Evolutionary conservation across 2,329 filamentous ascomycete genomes (phyloP).

Genomic region (Cladosporium cucumerinum): DNA sequence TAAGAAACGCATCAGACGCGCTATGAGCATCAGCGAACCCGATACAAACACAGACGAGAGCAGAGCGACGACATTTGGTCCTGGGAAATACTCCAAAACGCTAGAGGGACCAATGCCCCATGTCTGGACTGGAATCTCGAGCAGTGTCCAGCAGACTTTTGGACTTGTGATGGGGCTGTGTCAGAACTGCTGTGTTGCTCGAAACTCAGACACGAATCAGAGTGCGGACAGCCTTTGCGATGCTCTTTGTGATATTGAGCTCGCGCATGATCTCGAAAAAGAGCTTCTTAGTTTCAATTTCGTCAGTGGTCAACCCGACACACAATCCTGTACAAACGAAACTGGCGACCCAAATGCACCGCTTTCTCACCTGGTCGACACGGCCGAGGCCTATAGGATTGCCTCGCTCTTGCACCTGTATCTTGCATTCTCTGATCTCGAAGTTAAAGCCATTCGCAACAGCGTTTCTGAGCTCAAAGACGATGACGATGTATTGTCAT

Average conservation of each 20-base stretch:
- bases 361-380: conserved; percentile 17
- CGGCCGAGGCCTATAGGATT: conserved; percentile 18
- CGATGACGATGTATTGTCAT: not conserved
- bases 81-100: not conserved
- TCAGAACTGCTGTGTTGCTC: conserved; percentile 13
- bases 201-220: not conserved
- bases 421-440: conserved; percentile 17
- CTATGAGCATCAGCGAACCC: conserved; percentile 8
- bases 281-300: conserved; percentile 16
- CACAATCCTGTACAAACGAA: not conserved
- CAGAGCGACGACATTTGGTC: not conserved
- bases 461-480: not conserved
- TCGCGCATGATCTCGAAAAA: conserved; percentile 16
- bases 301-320: not conserved
- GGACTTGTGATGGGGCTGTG: conserved; percentile 17
- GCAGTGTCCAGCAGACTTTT: conserved; percentile 17
- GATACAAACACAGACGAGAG: not conserved
- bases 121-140: conserved; percentile 18
- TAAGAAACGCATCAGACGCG: conserved; percentile 11
- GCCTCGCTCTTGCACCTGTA: conserved; percentile 17
- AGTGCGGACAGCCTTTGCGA: conserved; percentile 14
- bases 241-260: conserved; percentile 17
- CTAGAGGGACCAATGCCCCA: conserved; percentile 5
- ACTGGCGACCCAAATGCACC: conserved; percentile 18
- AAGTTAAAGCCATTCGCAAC: not conserved